phyloP scores from a whole-genome alignment of 2,329 filamentous ascomycete species.

The Diplocarpon mali region DNA sequence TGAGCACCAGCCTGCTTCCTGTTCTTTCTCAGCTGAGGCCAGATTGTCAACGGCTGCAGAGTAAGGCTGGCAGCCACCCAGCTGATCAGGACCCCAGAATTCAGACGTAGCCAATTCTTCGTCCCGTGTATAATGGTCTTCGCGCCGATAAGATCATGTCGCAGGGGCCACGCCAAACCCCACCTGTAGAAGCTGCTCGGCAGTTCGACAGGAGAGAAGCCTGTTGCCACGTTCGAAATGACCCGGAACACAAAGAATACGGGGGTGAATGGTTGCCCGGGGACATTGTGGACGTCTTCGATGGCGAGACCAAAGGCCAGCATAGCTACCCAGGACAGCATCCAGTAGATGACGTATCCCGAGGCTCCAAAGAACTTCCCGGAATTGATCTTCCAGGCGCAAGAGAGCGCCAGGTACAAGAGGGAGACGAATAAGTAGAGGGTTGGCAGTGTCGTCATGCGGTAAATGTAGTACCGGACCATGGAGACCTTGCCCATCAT shows the following conservation, averaged over 20 bases:
- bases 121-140: slow-evolving; percentile 13
- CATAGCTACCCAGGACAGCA: slow-evolving; percentile 16
- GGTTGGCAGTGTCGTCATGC: slow-evolving; percentile 6
- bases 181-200: slow-evolving; percentile 14
- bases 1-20: slow-evolving; percentile 4
- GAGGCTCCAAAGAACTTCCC: slow-evolving; percentile 10
- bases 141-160: slow-evolving; percentile 13
- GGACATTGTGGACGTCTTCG: slow-evolving; percentile 14
- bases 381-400: slow-evolving; percentile 13
- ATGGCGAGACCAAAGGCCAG: slow-evolving; percentile 15
- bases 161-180: slow-evolving; percentile 12
- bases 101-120: slow-evolving; percentile 12
- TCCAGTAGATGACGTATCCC: slow-evolving; percentile 16
- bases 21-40: slow-evolving; percentile 12
- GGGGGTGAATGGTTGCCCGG: slow-evolving; percentile 14
- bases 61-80: slow-evolving; percentile 11
- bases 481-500: slow-evolving; percentile 14
- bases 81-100: slow-evolving; percentile 11
- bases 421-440: slow-evolving; percentile 13
- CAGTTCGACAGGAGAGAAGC: slow-evolving; percentile 14
- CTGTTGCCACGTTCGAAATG: slow-evolving; percentile 14
- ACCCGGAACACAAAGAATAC: slow-evolving; percentile 18
- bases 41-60: slow-evolving; percentile 13
- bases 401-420: slow-evolving; percentile 11
- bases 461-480: slow-evolving; percentile 10